Base-by-base conservation (phyloP, 2,329 filamentous ascomycete species). In the Neurospora sp. region DNA sequence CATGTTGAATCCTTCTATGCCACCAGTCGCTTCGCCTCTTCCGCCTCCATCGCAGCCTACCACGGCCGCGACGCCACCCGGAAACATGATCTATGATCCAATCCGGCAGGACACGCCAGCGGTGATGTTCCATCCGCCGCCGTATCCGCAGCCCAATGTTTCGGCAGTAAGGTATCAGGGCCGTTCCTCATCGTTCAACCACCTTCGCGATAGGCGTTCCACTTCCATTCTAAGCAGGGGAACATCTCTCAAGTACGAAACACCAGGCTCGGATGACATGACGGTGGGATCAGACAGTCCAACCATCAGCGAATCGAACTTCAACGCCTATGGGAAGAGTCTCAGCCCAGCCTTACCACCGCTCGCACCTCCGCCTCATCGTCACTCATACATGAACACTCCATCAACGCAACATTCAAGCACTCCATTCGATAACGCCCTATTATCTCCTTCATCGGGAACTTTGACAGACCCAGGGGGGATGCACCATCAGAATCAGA, bases 11-110 rank as follows among this genome's bases (percentile, higher is more conserved):
- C 74, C 67, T n/a, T 69, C 69, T 1, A 62, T 69, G 6, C 67
- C 71, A 36, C 17, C 72, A 11, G 70, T 72, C 12, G 66, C 73
- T 8, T 66, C 66, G 17, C 38, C 66, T 66, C 66, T 67, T 6
- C 70, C 57, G 3, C 70, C 71, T 1, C 52, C 70, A 19, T 70
- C 72, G 2, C 72, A 68, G 39, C 57, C 68, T 11, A 69, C 72
- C 43, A 62, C 83, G 1, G 82, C 82, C 8, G 80, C 82, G 28
- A 86, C 84, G 1, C 83, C 85, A 0, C 84, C 86, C 0, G 85
- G 86, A 1, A 88, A 86, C 73, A 87, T 87, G 84, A 83, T 86
- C 2, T 88, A 88, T 70, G 87, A 89, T 69, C 85, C 87, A 0
- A 87, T 88, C 70, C 82, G 87, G 2, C 85, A 86, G 0, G 86